Evolutionary conservation across 1,139 yeast genomes (phyloP).

Genomic region (Scheffersomyces lignicola): DNA sequence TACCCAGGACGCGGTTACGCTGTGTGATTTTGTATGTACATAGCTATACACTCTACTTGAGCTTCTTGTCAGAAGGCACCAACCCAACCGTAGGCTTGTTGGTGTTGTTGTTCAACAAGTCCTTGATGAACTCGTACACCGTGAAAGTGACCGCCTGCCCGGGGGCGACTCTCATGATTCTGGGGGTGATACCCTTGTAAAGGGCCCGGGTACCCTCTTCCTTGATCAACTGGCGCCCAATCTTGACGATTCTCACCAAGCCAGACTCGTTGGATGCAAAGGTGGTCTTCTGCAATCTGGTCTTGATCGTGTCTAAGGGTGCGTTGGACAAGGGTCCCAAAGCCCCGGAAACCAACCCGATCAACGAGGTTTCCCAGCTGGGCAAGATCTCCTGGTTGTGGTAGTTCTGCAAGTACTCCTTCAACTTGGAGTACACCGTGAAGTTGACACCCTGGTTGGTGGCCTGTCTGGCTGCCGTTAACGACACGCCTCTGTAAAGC

Average conservation of each 20-base stretch:
- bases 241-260: conserved; percentile 72
- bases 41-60: too few species aligned
- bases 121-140: conserved; percentile 87
- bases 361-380: conserved; percentile 89
- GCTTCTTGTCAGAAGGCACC: too few species aligned
- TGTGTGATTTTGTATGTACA: too few species aligned
- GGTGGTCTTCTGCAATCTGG: conserved; percentile 91
- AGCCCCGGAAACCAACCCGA: conserved; percentile 93
- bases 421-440: conserved; percentile 88
- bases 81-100: not conserved
- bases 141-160: conserved; percentile 99
- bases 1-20: too few species aligned
- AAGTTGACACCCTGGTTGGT: conserved; percentile 98
- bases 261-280: conserved; percentile 73
- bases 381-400: conserved; percentile 72
- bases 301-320: conserved; percentile 95
- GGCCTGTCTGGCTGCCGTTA: conserved; percentile 97
- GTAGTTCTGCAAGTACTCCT: conserved; percentile 65
- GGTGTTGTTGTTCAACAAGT: conserved; percentile 51
- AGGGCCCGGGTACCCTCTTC: conserved; percentile 89
- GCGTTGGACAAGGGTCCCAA: conserved; percentile 98
- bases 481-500: conserved; percentile 89
- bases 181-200: conserved; percentile 96
- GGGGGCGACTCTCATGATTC: conserved; percentile 99
- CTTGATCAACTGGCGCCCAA: conserved; percentile 76